Base-by-base conservation (phyloP, 331 rosid species). In the Ulmus americana region DNA sequence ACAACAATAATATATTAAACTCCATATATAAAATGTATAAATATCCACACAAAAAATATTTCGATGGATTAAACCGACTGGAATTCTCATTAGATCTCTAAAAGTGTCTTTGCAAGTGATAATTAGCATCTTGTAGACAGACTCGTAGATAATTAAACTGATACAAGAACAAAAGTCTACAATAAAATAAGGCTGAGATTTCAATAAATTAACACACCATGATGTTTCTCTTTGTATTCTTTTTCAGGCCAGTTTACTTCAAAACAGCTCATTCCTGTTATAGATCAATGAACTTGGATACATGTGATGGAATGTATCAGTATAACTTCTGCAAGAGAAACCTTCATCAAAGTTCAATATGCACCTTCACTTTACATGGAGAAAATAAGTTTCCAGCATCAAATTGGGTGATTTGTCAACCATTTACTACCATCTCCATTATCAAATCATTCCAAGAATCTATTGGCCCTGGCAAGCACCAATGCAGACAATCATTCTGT, bases 401-500 rank as follows among this genome's bases (percentile, higher is more conserved):
- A 11, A 28, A 51, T 20, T 67, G 61, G 56, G 52, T 52, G 45
- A 51, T 6, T 58, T 55, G 46, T 52, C 65, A 81, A 35, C 72
- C 83, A 66, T 77, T 83, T 11, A 83, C 72, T 35, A 87, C 48
- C 83, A 87, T 87, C 60, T 85, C 84, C 97, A 90, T 87, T 39
- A 90, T 65, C 46, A 90, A 63, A 38, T 90, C 95, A 57, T 85
- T 90, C 97, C 95, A 90, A 11, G 86, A 61, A 46, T 90, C 95
- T 18, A 90, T 90, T 14, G 97, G 95, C 16, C 97, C 97, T 1
- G 95, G 97, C 40, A 87, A 76, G 80, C 97, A 90, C 94, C 97
- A 90, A 70, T 90, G 95, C 81, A 90, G 22, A 75, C 94, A 87
- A 84, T 90, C 97, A 35, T 51, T 85, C 83, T 79, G 92, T 13